These are phyloP conservation scores for Rhodotorula sp. DNA, from an alignment of 1,284 basidiomycete species.

Conservation along the genomic window DNA sequence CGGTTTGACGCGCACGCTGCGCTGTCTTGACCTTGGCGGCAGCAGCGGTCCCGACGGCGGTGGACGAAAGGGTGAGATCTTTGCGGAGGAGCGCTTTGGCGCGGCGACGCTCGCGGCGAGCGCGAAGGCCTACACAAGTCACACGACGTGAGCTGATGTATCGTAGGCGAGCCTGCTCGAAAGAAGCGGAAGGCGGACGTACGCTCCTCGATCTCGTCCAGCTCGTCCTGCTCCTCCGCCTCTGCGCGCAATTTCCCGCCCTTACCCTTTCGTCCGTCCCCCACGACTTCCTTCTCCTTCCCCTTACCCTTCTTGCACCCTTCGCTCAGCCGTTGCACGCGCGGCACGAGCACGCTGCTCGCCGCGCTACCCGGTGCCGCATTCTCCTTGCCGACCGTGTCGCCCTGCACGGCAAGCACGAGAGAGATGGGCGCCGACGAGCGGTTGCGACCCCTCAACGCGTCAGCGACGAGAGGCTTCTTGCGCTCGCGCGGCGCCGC, in stretches of 20 bases:
- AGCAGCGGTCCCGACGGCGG: conserved; percentile 24
- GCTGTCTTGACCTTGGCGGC: conserved; percentile 18
- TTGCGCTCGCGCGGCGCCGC: neutral
- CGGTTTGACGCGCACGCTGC: neutral
- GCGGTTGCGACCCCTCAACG: neutral
- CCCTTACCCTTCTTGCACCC: neutral
- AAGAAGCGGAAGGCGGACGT: neutral
- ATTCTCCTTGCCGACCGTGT: too few species aligned
- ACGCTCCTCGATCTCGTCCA: conserved; percentile 30
- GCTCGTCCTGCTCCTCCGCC: conserved; percentile 15
- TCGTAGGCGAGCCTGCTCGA: neutral
- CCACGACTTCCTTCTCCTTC: neutral
- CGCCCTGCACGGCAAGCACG: neutral
- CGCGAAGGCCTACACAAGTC: conserved; percentile 14
- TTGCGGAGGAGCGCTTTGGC: conserved; percentile 37
- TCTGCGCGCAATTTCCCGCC: conserved; percentile 13
- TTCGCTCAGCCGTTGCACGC: neutral
- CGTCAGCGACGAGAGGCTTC: neutral
- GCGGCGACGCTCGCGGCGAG: conserved; percentile 29
- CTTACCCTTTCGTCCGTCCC: neutral
- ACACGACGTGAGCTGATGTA: neutral
- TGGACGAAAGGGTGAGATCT: conserved; percentile 26
- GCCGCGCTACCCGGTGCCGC: neutral
- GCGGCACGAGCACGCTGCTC: conserved; percentile 16
- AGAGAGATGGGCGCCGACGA: neutral